phyloP scores from a whole-genome alignment of 2,329 filamentous ascomycete species.

The Volutella citrinella region DNA sequence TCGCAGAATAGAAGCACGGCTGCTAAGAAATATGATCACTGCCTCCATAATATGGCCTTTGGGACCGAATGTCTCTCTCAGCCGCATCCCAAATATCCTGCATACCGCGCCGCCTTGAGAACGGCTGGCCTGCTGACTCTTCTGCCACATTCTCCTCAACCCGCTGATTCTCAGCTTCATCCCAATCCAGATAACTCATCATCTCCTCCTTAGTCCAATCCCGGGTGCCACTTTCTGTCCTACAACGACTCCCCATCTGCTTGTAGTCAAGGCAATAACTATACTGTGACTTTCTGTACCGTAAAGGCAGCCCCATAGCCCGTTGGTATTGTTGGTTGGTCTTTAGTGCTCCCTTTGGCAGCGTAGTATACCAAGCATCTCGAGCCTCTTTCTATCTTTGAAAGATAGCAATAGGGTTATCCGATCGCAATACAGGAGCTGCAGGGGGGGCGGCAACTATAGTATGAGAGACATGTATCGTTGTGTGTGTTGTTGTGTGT shows the following conservation, averaged over 20 bases:
- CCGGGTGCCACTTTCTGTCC: background rate
- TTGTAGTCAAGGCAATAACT: no score
- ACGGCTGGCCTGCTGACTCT: constrained; percentile 1
- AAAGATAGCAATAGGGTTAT: constrained; percentile 6
- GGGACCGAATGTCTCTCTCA: constrained; percentile 1
- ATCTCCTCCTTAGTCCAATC: constrained; percentile 4
- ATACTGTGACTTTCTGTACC: constrained; percentile 3
- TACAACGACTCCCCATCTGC: no score
- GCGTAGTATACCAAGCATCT: constrained; percentile 3
- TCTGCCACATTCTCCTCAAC: constrained; percentile 1
- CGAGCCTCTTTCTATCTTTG: constrained; percentile 4
- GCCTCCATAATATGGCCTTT: background rate
- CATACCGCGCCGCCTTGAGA: constrained; percentile 1
- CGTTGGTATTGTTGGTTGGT: no score
- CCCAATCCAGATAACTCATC: constrained; percentile 4
- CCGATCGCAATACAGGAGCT: background rate
- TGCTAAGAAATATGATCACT: no score
- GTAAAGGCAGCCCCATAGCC: constrained; percentile 1
- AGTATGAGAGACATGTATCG: background rate
- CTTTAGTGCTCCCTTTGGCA: constrained; percentile 1
- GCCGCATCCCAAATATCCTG: constrained; percentile 1
- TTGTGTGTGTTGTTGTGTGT: constrained; percentile 5
- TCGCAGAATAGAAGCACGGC: no score
- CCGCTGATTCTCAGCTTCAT: constrained; percentile 1
- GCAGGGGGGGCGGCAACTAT: background rate